phyloP scores from a whole-genome alignment of 352 stramenopile genomes.

The Phytophthora tentaculata region DNA sequence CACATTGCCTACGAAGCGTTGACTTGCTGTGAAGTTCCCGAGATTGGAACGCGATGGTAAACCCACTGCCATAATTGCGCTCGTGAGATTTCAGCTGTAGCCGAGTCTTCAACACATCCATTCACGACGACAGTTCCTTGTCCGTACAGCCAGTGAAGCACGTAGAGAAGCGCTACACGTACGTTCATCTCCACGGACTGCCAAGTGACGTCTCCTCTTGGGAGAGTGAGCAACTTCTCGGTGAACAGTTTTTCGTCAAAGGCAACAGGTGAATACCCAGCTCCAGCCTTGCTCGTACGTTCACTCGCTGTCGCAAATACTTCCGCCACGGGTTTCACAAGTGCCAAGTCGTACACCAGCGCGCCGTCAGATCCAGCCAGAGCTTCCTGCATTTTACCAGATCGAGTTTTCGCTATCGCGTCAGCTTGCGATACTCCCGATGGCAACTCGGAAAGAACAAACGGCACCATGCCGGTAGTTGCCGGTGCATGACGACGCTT shows the following conservation, averaged over 20 bases:
- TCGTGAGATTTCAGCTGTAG: slow-evolving; percentile 94
- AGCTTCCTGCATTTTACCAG: slow-evolving; percentile 90
- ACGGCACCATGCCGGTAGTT: slow-evolving; percentile 96
- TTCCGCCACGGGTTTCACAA: slow-evolving; percentile 77
- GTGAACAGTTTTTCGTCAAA: slow-evolving; percentile 49
- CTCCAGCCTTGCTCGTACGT: background rate
- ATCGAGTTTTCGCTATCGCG: slow-evolving; percentile 79
- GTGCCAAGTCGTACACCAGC: slow-evolving; percentile 92
- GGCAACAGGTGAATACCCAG: background rate
- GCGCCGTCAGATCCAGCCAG: slow-evolving; percentile 92
- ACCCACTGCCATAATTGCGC: slow-evolving; percentile 93
- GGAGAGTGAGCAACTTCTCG: slow-evolving; percentile 58
- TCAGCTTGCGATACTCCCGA: slow-evolving; percentile 56
- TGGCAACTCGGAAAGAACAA: slow-evolving; percentile 93
- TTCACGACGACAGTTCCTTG: slow-evolving; percentile 92
- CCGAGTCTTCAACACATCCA: slow-evolving; percentile 94
- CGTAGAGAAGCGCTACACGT: slow-evolving; percentile 90
- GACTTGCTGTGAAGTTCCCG: slow-evolving; percentile 30
- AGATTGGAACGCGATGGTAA: slow-evolving; percentile 57
- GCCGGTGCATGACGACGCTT: slow-evolving; percentile 92
- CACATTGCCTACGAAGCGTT: slow-evolving; percentile 43
- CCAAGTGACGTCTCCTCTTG: slow-evolving; percentile 72
- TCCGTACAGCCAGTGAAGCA: slow-evolving; percentile 91
- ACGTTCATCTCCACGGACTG: slow-evolving; percentile 87
- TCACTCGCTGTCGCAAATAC: slow-evolving; percentile 24